Evolutionary conservation across 495 filamentous ascomycete species (phyloP).

Genomic region (Aspergillus panamensis): DNA sequence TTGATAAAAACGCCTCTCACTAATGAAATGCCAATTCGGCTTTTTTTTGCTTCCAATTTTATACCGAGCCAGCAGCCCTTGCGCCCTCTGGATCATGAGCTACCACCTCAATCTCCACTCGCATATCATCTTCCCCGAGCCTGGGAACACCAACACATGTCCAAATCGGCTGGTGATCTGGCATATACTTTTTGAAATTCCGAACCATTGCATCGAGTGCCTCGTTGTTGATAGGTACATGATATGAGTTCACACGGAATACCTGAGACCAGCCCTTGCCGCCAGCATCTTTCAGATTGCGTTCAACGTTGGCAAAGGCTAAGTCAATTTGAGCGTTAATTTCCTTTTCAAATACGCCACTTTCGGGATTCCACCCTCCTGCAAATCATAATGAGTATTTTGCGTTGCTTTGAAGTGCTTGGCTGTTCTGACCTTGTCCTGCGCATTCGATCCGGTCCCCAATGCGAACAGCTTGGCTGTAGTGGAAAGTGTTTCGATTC

Average conservation of each 20-base stretch:
- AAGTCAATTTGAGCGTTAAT: slow-evolving; percentile 50
- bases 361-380: slow-evolving; percentile 52
- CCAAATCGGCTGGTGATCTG: slow-evolving; percentile 49
- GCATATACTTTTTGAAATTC: slow-evolving; percentile 49
- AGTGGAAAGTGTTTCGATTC: slow-evolving; percentile 35
- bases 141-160: slow-evolving; percentile 44
- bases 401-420: too few species aligned
- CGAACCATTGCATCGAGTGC: slow-evolving; percentile 38
- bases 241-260: slow-evolving; percentile 48
- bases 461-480: slow-evolving; percentile 53
- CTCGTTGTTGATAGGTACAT: slow-evolving; percentile 40
- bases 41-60: too few species aligned
- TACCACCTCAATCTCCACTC: slow-evolving; percentile 56
- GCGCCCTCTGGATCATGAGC: slow-evolving; percentile 44
- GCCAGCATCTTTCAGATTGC: slow-evolving; percentile 45
- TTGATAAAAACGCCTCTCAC: too few species aligned
- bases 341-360: slow-evolving; percentile 32
- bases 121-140: slow-evolving; percentile 46
- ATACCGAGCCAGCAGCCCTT: too few species aligned
- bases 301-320: slow-evolving; percentile 53
- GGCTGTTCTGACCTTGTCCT: slow-evolving; percentile 60
- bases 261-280: slow-evolving; percentile 58
- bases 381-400: too few species aligned
- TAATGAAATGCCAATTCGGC: too few species aligned
- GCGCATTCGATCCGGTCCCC: slow-evolving; percentile 51